phyloP scores from a whole-genome alignment of 2,329 filamentous ascomycete genomes.

The Plenodomus biglobosus region DNA sequence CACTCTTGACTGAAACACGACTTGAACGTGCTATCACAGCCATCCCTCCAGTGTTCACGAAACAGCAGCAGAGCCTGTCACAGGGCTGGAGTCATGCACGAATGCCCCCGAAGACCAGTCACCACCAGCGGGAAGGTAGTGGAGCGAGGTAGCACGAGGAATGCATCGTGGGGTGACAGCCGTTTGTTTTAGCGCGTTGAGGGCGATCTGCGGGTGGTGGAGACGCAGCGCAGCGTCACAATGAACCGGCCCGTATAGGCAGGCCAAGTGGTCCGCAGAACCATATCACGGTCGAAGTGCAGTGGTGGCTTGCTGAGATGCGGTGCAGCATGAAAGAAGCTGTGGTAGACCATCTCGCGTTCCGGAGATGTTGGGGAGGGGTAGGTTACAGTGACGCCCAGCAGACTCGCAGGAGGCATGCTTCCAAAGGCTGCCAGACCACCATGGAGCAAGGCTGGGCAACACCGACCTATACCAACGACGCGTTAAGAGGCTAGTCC shows the following conservation, averaged over 20 bases:
- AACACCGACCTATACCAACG: neutral
- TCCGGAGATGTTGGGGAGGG: neutral
- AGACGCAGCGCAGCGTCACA: conserved; percentile 1
- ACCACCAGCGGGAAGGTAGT: conserved; percentile 10
- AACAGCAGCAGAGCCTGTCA: conserved; percentile 2
- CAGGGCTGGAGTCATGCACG: conserved; percentile 10
- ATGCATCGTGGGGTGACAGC: conserved; percentile 35
- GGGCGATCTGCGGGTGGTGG: conserved; percentile 22
- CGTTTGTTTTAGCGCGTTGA: conserved; percentile 36
- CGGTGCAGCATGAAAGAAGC: neutral
- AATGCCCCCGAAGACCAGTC: conserved; percentile 12
- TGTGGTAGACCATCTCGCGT: neutral
- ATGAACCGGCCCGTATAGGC: conserved; percentile 7
- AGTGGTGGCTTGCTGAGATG: neutral
- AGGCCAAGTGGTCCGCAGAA: conserved; percentile 10
- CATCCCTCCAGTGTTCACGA: neutral
- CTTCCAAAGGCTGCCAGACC: conserved; percentile 7
- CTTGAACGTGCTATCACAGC: neutral
- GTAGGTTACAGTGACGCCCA: neutral
- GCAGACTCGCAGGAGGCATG: neutral
- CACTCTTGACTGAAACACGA: neutral
- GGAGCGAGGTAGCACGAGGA: conserved; percentile 29
- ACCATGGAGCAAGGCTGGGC: conserved; percentile 32
- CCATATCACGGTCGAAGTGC: neutral
- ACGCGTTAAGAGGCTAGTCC: neutral